Evolutionary conservation across 2,329 filamentous ascomycete genomes (phyloP), one percentile per base, ranked within the genome.

Genomic region (Apiospora pterosperma): DNA sequence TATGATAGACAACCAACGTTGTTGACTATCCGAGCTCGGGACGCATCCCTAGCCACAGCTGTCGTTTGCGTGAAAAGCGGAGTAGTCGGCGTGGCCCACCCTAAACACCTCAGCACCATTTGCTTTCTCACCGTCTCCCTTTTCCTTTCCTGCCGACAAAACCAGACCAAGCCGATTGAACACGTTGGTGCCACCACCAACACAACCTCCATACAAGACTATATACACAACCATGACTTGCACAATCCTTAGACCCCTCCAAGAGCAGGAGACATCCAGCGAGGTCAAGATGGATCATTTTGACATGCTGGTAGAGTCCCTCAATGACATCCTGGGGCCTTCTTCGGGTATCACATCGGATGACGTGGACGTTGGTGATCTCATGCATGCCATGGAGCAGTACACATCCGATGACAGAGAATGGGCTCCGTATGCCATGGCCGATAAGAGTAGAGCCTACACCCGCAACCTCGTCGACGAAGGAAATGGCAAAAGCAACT

Each of bases 381-480:
- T 97, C 62, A 88, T 87, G 64, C 79, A 81, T 31, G 77, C 95
- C 68, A 96, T 97, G 92, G 79, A 87, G 64, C 79, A 85, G 34
- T 97, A 97, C 77, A 76, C 84, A 61, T 92, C 91, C 59, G 80
- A 87, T 42, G 82, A 89, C 64, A 76, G 81, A 31, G 89, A 94
- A 63, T 97, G 94, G 94, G 75, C 80, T 62, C 83, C 82, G 67
- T 97, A 92, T 78, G 92, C 91, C 34, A 85, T 95, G 70, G 85
- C 84, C n/a, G 90, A 97, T 72, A 70, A 79, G 21, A 88, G 83
- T 68, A 84, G 89, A 71, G 85, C 86, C 1, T 97, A 97, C 76
- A 97, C 94, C 14, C 82, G 94, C 63, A 97, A 97, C 74, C 85
- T 97, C 4, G 93, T 97, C 55, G 92, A 97, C 73, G 90, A 93